These are phyloP conservation scores for Huntiella decipiens DNA, from an alignment of 2,329 filamentous ascomycete genomes.

Conservation along the genomic window DNA sequence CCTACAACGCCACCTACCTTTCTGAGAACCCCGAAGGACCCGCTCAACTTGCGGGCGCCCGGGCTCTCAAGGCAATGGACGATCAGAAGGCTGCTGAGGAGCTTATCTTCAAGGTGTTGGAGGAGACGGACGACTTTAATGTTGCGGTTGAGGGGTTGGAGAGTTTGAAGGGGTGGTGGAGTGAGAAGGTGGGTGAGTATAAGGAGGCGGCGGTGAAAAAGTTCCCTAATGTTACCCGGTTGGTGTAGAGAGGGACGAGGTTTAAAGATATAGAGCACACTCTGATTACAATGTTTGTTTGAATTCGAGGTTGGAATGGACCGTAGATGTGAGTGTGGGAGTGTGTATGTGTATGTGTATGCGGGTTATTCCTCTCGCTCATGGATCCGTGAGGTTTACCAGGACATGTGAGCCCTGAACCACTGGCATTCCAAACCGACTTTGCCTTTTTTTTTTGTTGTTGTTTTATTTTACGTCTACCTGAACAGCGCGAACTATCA, in stretches of 20 bases:
- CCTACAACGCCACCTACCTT: constrained; percentile 49
- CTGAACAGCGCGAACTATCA: too few species aligned
- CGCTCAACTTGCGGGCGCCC: constrained; percentile 45
- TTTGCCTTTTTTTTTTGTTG: too few species aligned
- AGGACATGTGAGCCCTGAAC: too few species aligned
- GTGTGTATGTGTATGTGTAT: not conserved
- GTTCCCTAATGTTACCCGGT: constrained; percentile 31
- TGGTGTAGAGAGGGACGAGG: constrained; percentile 17
- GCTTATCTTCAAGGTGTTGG: constrained; percentile 40
- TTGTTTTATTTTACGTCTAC: too few species aligned
- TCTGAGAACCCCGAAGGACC: constrained; percentile 37
- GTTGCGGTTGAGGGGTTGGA: constrained; percentile 32
- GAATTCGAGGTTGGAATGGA: too few species aligned
- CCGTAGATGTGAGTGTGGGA: not conserved
- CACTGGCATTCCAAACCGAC: too few species aligned
- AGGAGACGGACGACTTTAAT: constrained; percentile 30
- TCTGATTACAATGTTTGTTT: too few species aligned
- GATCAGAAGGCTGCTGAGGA: constrained; percentile 38
- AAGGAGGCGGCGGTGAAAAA: constrained; percentile 28
- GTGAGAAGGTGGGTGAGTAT: constrained; percentile 28
- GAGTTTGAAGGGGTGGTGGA: constrained; percentile 30
- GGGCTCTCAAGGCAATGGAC: constrained; percentile 38
- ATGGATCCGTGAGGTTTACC: too few species aligned
- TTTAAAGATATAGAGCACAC: not conserved
- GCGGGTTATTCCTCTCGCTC: not conserved